Conservation (phyloP, 2,329 filamentous ascomycete species). For the Ophiostoma ips region DNA sequence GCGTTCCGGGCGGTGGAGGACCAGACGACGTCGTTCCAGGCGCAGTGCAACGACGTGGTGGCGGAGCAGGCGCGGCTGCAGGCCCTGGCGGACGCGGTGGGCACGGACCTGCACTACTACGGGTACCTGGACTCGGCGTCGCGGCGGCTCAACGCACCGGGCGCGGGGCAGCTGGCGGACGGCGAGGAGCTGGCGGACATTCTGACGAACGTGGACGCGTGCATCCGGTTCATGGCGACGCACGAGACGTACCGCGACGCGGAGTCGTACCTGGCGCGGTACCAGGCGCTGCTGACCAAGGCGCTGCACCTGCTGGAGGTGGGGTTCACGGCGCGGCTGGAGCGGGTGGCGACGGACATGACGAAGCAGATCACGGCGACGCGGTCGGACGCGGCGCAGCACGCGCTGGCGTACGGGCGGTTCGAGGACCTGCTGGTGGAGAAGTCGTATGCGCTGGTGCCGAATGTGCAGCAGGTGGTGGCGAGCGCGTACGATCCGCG, state of each 20-base stretch:
- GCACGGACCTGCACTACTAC: slow-evolving; percentile 87
- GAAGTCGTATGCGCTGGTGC: slow-evolving; percentile 37
- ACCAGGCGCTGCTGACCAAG: slow-evolving; percentile 63
- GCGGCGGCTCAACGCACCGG: slow-evolving; percentile 78
- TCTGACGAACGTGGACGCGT: slow-evolving; percentile 74
- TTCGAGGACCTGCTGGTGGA: slow-evolving; percentile 45
- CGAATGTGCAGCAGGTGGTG: slow-evolving; percentile 40
- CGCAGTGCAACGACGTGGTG: slow-evolving; percentile 79
- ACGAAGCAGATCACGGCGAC: slow-evolving; percentile 38
- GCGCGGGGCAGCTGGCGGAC: slow-evolving; percentile 73
- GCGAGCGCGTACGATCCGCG: slow-evolving; percentile 35
- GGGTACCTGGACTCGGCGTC: slow-evolving; percentile 85
- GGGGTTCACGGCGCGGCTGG: slow-evolving; percentile 37
- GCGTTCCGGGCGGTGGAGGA: slow-evolving; percentile 79
- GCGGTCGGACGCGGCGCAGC: slow-evolving; percentile 43
- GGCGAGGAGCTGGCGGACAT: slow-evolving; percentile 79
- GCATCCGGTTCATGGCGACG: slow-evolving; percentile 75
- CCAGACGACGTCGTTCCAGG: slow-evolving; percentile 86
- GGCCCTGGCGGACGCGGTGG: slow-evolving; percentile 68
- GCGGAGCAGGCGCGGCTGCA: slow-evolving; percentile 68
- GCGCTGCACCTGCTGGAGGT: slow-evolving; percentile 48
- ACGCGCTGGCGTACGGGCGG: slow-evolving; percentile 45
- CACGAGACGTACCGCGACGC: slow-evolving; percentile 76
- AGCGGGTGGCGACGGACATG: slow-evolving; percentile 40
- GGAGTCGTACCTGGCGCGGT: slow-evolving; percentile 74